phyloP scores from a whole-genome alignment of 352 stramenopile genomes.

The Halophytophthora batemanensis region DNA sequence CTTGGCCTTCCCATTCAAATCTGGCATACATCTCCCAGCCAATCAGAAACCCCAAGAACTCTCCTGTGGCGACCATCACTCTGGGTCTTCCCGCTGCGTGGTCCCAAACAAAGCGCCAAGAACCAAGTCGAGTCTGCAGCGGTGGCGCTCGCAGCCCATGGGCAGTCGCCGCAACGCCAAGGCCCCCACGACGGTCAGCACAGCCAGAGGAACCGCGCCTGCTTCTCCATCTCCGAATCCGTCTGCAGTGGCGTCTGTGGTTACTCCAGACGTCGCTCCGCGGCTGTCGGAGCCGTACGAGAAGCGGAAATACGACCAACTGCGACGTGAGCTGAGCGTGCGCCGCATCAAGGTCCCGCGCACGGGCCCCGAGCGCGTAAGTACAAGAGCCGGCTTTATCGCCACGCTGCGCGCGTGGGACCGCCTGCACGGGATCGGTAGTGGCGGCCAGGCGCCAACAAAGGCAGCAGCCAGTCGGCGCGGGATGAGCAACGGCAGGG shows the following conservation, averaged over 20 bases:
- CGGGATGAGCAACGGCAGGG: background rate
- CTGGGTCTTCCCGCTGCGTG: too few relatives aligned
- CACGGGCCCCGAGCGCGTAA: slow-evolving; percentile 11
- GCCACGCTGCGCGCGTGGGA: slow-evolving; percentile 35
- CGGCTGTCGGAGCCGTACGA: slow-evolving; percentile 45
- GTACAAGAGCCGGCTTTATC: slow-evolving; percentile 24
- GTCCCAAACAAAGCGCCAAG: too few relatives aligned
- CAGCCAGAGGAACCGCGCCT: background rate
- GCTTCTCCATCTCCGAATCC: background rate
- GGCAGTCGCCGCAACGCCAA: too few relatives aligned
- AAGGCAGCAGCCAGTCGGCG: background rate
- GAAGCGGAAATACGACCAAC: slow-evolving; percentile 19
- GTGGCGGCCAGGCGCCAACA: background rate
- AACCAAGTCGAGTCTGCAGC: too few relatives aligned
- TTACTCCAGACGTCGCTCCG: background rate
- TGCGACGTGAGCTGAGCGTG: slow-evolving; percentile 32
- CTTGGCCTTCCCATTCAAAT: too few relatives aligned
- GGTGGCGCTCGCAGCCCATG: too few relatives aligned
- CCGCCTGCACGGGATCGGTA: slow-evolving; percentile 14
- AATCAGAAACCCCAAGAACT: too few relatives aligned
- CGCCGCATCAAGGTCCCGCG: slow-evolving; percentile 22
- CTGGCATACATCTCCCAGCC: too few relatives aligned
- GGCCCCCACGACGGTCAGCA: background rate
- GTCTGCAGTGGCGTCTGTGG: too few relatives aligned
- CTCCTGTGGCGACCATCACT: too few relatives aligned